Evolutionary conservation across 768 basidiomycete genomes (phyloP).

Genomic region (Cystobasidium tubakii): DNA sequence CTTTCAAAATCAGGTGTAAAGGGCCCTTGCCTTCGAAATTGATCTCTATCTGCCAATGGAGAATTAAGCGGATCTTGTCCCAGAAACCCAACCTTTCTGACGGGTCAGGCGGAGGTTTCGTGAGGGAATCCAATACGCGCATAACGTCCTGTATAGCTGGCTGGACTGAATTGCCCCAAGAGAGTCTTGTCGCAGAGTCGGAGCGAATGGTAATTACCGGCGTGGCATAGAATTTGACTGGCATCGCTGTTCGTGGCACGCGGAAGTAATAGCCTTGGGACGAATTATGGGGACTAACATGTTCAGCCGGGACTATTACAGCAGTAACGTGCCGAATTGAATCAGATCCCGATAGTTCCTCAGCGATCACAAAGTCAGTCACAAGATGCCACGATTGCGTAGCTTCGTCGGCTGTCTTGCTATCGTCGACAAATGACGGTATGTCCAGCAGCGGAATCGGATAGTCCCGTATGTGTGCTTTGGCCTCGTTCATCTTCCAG

Average conservation of each 20-base stretch:
- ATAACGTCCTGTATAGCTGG: constrained; percentile 81
- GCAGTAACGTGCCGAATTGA: constrained; percentile 54
- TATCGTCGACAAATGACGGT: constrained; percentile 49
- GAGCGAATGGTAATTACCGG: constrained; percentile 66
- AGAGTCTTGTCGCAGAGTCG: constrained; percentile 62
- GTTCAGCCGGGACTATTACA: constrained; percentile 59
- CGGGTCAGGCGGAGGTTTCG: constrained; percentile 68
- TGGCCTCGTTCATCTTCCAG: constrained; percentile 61
- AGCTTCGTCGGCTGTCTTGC: constrained; percentile 44
- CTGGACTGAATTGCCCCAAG: constrained; percentile 83
- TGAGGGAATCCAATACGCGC: constrained; percentile 71
- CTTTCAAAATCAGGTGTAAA: constrained; percentile 79
- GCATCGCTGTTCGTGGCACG: constrained; percentile 88
- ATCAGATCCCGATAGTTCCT: constrained; percentile 62
- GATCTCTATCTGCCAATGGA: constrained; percentile 73
- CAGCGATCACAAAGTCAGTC: constrained; percentile 74
- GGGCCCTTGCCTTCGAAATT: constrained; percentile 60
- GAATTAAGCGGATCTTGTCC: constrained; percentile 82
- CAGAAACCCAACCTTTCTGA: constrained; percentile 84
- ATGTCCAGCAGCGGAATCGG: constrained; percentile 77
- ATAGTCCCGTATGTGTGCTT: constrained; percentile 72
- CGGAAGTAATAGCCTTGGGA: constrained; percentile 31
- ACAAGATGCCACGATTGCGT: constrained; percentile 60
- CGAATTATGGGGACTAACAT: constrained; percentile 49
- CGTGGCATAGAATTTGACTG: constrained; percentile 82